Evolutionary conservation across 1,139 yeast species (phyloP), one percentile per base, ranked within the genome.

Genomic region (Pichia cactophila): DNA sequence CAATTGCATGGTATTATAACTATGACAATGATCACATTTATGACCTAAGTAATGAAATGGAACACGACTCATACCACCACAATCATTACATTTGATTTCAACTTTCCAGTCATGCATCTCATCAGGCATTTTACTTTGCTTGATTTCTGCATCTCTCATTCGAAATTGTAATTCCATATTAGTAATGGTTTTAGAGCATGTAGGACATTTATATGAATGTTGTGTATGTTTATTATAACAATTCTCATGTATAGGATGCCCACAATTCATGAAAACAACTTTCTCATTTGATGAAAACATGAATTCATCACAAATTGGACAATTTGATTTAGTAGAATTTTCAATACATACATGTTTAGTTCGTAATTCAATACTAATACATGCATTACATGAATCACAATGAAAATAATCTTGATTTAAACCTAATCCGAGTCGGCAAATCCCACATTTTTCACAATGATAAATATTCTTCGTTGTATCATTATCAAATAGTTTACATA

Each of bases 231-330:
- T 92, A 52, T 82, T 82, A 63, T 82, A 89, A 64, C 97, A 90
- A 35, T 68, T 64, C 62, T 88, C 89, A 67, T 90, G 97, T 54
- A 90, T 89, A 45, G 95, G 87, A 67, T 90, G 97, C 4, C 97
- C 97, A 67, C 97, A 90, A 46, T 80, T 77, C 96, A 90, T 88
- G 65, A 89, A 88, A 17, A 88, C 95, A 40, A 89, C 95, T 31
- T 89, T 84, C 60, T 74, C 77, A 5, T 86, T 81, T n/a, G 94
- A 83, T 7, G 89, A 85, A 64, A 90, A 90, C 77, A 90, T 78
- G 64, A 83, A 89, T 59, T 89, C 97, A 53, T 86, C 88, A 67
- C 97, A 90, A 37, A 90, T 87, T 1, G 96, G 95, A 65, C 97
- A 90, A 64, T 89, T 83, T 53, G 95, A 85, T 63, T 86, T 94